Conservation (phyloP, 345 rosid genomes). For the Euphorbia peplus region DNA sequence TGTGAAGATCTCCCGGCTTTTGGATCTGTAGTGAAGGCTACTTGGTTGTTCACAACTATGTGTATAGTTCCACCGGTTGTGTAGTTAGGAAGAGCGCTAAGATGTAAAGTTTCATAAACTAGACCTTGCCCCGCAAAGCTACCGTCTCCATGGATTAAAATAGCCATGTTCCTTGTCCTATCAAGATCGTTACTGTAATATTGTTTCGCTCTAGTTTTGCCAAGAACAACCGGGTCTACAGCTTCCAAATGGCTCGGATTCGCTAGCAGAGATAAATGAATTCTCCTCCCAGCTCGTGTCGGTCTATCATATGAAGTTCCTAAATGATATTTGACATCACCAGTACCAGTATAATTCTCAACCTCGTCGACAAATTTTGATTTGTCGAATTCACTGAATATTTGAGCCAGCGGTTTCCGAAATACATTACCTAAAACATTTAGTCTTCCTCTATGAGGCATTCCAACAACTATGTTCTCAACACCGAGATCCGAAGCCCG, state of each 20-base stretch:
- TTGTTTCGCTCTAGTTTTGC: conserved; percentile 81
- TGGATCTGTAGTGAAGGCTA: conserved; percentile 84
- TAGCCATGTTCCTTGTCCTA: conserved; percentile 66
- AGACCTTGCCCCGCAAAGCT: conserved; percentile 92
- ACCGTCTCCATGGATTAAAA: conserved; percentile 89
- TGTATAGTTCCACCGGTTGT: conserved; percentile 83
- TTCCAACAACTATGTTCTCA: conserved; percentile 76
- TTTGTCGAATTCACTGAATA: conserved; percentile 75
- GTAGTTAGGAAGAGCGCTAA: conserved; percentile 82
- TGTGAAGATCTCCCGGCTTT: conserved; percentile 73
- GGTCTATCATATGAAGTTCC: conserved; percentile 89
- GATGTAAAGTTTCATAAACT: conserved; percentile 81
- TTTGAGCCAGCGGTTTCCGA: conserved; percentile 74
- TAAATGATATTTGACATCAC: conserved; percentile 81
- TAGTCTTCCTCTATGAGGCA: conserved; percentile 78
- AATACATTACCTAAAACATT: conserved; percentile 81
- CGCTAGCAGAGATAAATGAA: conserved; percentile 78
- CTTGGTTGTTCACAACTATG: conserved; percentile 85
- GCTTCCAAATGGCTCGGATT: conserved; percentile 93
- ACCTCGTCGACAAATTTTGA: conserved; percentile 70
- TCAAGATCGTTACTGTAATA: conserved; percentile 60
- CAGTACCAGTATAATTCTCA: conserved; percentile 76
- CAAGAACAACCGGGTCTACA: conserved; percentile 78
- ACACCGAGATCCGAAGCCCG: conserved; percentile 78
- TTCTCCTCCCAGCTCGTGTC: conserved; percentile 79